A percentile compares a stretch with the other conserved stretches of the same genome.
phyloP scores from a whole-genome alignment of 2,329 filamentous ascomycete genomes.

The Pleoardoris graminearum region DNA sequence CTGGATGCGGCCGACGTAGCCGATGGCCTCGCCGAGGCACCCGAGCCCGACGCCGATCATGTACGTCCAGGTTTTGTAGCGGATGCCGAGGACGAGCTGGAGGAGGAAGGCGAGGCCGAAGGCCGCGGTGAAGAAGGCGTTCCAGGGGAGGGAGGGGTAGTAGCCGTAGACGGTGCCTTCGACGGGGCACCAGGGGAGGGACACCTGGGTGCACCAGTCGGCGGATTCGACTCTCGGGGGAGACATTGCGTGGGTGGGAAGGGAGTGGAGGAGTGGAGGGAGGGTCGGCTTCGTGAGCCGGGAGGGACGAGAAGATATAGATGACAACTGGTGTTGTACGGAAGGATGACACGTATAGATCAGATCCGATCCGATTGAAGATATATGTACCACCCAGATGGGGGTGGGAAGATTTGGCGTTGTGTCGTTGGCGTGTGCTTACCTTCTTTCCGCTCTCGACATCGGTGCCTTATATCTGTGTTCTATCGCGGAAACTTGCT shows the following conservation, averaged over 20 bases:
- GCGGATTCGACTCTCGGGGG: conserved; percentile 13
- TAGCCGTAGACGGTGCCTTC: conserved; percentile 57
- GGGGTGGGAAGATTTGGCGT: not conserved
- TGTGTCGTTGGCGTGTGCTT: conserved; percentile 1
- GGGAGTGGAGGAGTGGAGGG: not conserved
- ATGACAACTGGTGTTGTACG: no score
- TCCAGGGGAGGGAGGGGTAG: conserved; percentile 54
- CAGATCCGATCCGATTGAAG: not conserved
- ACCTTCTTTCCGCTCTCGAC: not conserved
- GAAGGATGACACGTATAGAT: not conserved
- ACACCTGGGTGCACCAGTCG: conserved; percentile 16
- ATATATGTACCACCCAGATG: not conserved
- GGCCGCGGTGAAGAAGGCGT: conserved; percentile 55
- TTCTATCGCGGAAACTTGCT: not conserved
- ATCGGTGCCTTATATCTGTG: not conserved
- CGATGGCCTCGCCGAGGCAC: conserved; percentile 55
- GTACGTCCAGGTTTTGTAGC: conserved; percentile 59
- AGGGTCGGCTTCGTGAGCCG: not conserved
- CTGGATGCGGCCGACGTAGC: conserved; percentile 59
- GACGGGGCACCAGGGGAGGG: conserved; percentile 46
- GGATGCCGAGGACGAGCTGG: conserved; percentile 55
- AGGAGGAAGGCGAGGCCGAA: conserved; percentile 54
- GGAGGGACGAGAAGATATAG: not conserved
- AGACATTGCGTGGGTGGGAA: not conserved
- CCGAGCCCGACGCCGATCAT: conserved; percentile 53